These are phyloP conservation scores for Russula earlei DNA, from an alignment of 768 basidiomycete genomes.

Conservation along the genomic window DNA sequence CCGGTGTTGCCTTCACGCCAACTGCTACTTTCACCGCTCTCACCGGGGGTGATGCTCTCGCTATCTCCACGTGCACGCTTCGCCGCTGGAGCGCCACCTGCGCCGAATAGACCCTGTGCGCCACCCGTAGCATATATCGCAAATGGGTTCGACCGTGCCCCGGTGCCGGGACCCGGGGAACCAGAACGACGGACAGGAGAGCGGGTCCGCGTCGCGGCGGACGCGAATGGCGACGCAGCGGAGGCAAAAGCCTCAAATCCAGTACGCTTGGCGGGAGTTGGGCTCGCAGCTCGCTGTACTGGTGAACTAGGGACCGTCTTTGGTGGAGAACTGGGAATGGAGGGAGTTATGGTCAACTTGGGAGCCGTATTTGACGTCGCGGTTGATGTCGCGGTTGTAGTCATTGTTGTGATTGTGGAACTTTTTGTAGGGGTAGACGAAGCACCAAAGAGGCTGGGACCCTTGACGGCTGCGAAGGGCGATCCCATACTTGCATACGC, in stretches of 20 bases:
- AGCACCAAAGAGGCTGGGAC: slow-evolving; percentile 43
- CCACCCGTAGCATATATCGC: slow-evolving; percentile 41
- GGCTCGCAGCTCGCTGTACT: slow-evolving; percentile 18
- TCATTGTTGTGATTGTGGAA: slow-evolving; percentile 24
- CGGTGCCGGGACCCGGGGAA: slow-evolving; percentile 42
- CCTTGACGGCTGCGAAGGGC: slow-evolving; percentile 67
- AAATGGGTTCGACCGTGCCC: slow-evolving; percentile 32
- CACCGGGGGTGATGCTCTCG: slow-evolving; percentile 17
- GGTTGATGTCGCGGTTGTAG: slow-evolving; percentile 13
- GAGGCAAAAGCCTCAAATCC: slow-evolving; percentile 52
- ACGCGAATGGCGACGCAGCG: slow-evolving; percentile 42
- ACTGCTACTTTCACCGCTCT: slow-evolving; percentile 19
- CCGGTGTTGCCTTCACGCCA: slow-evolving; percentile 1
- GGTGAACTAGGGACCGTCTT: slow-evolving; percentile 12
- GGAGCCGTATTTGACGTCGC: not conserved
- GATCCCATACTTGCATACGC: slow-evolving; percentile 68
- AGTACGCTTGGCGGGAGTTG: slow-evolving; percentile 38
- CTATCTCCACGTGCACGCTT: slow-evolving; percentile 41
- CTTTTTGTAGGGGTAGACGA: slow-evolving; percentile 26
- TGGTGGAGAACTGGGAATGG: slow-evolving; percentile 11
- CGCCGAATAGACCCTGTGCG: slow-evolving; percentile 35
- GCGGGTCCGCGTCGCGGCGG: slow-evolving; percentile 45
- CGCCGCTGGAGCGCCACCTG: slow-evolving; percentile 33
- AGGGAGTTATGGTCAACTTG: not conserved
- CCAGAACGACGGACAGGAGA: slow-evolving; percentile 33